Percentiles rank a stretch among this genome's conserved stretches.
Conservation (phyloP, 2,329 filamentous ascomycete genomes). For the Aspergillus tanneri region DNA sequence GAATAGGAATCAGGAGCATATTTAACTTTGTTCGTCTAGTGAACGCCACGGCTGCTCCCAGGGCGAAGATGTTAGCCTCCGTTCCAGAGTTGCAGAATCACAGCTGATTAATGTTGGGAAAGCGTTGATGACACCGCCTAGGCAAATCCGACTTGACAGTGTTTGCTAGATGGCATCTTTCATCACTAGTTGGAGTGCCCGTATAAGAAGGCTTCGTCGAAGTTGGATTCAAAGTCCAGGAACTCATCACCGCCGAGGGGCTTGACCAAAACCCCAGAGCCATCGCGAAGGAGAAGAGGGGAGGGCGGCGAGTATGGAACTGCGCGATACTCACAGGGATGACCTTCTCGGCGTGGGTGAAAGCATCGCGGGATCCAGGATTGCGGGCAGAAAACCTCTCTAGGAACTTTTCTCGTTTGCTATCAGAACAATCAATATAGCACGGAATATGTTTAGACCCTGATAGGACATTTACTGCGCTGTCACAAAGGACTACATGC, state of each 20-base stretch:
- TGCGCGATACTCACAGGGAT: no score
- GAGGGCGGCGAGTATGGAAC: constrained; percentile 32
- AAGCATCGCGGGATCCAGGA: no score
- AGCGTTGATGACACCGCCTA: constrained; percentile 56
- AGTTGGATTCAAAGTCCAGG: constrained; percentile 62
- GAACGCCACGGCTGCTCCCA: constrained; percentile 54
- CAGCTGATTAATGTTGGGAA: constrained; percentile 53
- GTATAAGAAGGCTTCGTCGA: constrained; percentile 64
- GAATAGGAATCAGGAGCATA: background rate
- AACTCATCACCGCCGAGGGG: constrained; percentile 44
- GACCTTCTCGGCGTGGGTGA: no score
- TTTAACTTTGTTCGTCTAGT: constrained; percentile 43
- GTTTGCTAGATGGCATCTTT: constrained; percentile 48
- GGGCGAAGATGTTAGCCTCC: constrained; percentile 62
- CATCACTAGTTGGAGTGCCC: constrained; percentile 63
- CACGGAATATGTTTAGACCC: no score
- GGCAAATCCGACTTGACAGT: constrained; percentile 53
- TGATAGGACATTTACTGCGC: no score
- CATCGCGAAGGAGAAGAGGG: constrained; percentile 32
- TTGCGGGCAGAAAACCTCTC: no score
- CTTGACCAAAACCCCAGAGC: constrained; percentile 28
- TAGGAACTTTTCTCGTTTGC: no score
- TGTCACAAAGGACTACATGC: no score
- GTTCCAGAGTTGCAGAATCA: constrained; percentile 67
- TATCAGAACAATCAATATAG: no score